Base-by-base conservation (phyloP, 768 basidiomycete species). In the Russula dissimulans region DNA sequence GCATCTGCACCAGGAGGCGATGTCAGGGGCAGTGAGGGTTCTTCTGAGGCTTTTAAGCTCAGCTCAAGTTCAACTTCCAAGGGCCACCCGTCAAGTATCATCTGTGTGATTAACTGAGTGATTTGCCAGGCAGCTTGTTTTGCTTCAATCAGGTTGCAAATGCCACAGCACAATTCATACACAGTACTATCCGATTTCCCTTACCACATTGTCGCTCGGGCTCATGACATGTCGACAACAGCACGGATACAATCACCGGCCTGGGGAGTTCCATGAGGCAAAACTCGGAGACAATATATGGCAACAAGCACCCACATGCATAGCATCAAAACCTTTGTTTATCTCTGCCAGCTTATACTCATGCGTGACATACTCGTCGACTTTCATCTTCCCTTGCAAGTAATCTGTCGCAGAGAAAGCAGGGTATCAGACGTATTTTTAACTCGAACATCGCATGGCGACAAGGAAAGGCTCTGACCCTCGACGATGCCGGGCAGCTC, bases 301-400 rank as follows among this genome's bases (percentile, higher is more conserved):
- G 22, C 22, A 26, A 26, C 22, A 14, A 34, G 22, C 52, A 81
- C 93, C 74, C 74, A 94, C 91, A 76, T 97, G 93, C 95, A 99
- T 98, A 70, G 95, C 91, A 59, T 87, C 78, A 79, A 99, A 97
- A 22, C 91, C 92, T 51, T 84, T 78, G 73, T 91, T 91, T 70
- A 94, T 89, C 6, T 90, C 85, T 29, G 74, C 78, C 39, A 95
- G 76, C 44, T 75, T 81, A 67, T 86, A 81, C 66, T 82, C 77
- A 75, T 98, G 95, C 49, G 95, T 95, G 61, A 98, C 87, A 72
- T 95, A 99, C 72, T 98, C 92, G 70, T 99, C 95, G 54, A 99
- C 85, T 75, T 87, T 91, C 68, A 95, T 77, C 66, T 80, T 85
- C 57, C 89, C 90, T 17, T 77, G 71, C 61, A 94, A 80, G 73